A percentile compares a stretch with the other conserved stretches of the same genome.
Conservation (phyloP, 2,329 filamentous ascomycete species). For the Neopestalotiopsis clavispora region DNA sequence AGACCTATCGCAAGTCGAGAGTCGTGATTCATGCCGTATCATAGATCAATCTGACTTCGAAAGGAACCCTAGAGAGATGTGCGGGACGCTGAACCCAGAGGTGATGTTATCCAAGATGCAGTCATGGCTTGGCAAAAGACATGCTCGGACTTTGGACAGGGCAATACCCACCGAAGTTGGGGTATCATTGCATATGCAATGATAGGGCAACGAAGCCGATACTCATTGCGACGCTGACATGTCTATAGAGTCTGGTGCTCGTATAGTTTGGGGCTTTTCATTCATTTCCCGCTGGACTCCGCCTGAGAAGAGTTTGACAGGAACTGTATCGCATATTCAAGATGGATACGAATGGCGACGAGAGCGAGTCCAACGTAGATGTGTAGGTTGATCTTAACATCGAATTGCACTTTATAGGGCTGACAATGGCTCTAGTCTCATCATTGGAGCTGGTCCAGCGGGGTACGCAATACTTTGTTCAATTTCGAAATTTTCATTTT, state of each 20-base stretch:
- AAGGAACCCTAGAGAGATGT: no score
- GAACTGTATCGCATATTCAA: background rate
- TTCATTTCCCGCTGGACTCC: background rate
- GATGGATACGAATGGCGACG: background rate
- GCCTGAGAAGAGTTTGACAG: background rate
- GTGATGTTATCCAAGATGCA: background rate
- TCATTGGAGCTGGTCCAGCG: slow-evolving; percentile 36
- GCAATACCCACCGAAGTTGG: background rate
- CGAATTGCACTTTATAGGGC: background rate
- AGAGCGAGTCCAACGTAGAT: slow-evolving; percentile 25
- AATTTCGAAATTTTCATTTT: background rate
- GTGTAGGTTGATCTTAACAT: slow-evolving; percentile 22
- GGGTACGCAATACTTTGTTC: slow-evolving; percentile 25
- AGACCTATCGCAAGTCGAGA: no score
- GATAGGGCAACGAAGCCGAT: slow-evolving; percentile 19
- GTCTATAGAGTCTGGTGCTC: background rate
- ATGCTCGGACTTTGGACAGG: background rate
- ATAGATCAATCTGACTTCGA: no score
- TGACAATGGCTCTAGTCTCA: slow-evolving; percentile 25
- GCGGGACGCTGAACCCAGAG: no score
- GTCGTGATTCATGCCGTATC: no score
- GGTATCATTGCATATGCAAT: background rate
- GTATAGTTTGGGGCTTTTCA: background rate
- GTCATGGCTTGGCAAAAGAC: background rate
- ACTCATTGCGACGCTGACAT: background rate